phyloP scores from a whole-genome alignment of 2,329 filamentous ascomycete species.

The Fusarium verticillioides region DNA sequence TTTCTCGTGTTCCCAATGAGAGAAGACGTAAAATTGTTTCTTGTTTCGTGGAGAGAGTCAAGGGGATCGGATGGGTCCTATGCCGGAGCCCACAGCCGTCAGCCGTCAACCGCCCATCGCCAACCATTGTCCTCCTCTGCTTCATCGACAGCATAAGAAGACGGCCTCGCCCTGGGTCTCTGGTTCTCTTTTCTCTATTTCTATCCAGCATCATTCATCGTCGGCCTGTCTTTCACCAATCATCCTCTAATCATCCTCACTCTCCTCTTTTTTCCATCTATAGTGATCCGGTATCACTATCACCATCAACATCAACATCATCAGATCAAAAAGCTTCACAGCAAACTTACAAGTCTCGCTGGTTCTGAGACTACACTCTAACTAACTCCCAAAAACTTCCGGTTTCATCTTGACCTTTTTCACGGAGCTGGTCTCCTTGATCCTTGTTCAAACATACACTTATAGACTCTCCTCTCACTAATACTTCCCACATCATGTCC shows the following conservation, averaged over 20 bases:
- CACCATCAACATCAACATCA: not conserved
- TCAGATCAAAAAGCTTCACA: constrained; percentile 37
- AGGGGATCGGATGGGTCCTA: constrained; percentile 35
- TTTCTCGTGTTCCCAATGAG: constrained; percentile 34
- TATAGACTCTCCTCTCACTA: constrained; percentile 33
- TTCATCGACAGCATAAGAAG: constrained; percentile 42
- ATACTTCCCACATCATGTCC: constrained; percentile 47
- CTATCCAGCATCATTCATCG: constrained; percentile 21
- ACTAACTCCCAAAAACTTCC: constrained; percentile 12
- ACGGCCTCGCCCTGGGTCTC: constrained; percentile 45
- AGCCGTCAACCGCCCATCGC: constrained; percentile 27
- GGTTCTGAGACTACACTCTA: constrained; percentile 4
- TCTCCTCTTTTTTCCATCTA: not conserved
- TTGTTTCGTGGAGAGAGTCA: constrained; percentile 33
- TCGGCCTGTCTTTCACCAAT: constrained; percentile 44
- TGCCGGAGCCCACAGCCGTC: constrained; percentile 22
- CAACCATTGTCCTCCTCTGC: constrained; percentile 34
- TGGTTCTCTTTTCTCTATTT: constrained; percentile 5
- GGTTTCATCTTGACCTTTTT: constrained; percentile 19
- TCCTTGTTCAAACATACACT: constrained; percentile 29
- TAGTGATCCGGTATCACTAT: constrained; percentile 40
- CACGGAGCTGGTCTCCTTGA: constrained; percentile 42
- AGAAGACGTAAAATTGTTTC: constrained; percentile 21
- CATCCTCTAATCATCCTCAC: constrained; percentile 23
- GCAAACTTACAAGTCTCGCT: constrained; percentile 14